Evolutionary conservation across 441 rosid genomes (phyloP).

Genomic region (Melastoma candidum): DNA sequence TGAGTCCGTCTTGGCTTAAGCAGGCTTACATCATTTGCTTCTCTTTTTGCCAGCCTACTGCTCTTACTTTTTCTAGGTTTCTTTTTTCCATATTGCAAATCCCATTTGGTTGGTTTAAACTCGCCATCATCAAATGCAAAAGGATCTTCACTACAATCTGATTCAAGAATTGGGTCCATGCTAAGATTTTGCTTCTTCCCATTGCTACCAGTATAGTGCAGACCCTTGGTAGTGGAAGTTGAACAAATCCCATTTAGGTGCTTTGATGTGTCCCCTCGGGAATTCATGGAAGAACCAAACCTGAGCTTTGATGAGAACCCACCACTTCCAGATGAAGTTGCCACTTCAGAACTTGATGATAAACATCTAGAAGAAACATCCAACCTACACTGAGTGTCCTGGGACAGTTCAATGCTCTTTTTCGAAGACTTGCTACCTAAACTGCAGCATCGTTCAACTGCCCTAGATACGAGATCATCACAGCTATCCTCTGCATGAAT

Average conservation of each 20-base stretch:
- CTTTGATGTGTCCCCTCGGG: conserved; percentile 38
- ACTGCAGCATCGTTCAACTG: conserved; percentile 34
- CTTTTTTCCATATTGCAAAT: conserved; percentile 39
- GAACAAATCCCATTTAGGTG: conserved; percentile 27
- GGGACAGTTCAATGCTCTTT: conserved; percentile 33
- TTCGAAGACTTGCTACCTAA: conserved; percentile 29
- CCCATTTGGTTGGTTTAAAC: conserved; percentile 72
- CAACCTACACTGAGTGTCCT: conserved; percentile 31
- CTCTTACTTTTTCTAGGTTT: conserved; percentile 31
- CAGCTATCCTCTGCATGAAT: conserved; percentile 38
- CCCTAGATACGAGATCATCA: conserved; percentile 45
- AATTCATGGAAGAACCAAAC: conserved; percentile 40
- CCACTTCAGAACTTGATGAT: conserved; percentile 36
- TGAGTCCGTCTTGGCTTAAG: conserved; percentile 32
- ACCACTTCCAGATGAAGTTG: conserved; percentile 34
- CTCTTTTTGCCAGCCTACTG: conserved; percentile 24
- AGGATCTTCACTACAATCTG: conserved; percentile 63
- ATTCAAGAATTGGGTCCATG: conserved; percentile 23
- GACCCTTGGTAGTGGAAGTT: conserved; percentile 25
- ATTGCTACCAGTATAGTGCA: conserved; percentile 28
- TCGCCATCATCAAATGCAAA: conserved; percentile 79
- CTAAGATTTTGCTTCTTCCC: conserved; percentile 22
- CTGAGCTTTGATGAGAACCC: conserved; percentile 36
- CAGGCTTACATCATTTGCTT: conserved; percentile 26
- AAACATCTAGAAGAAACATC: conserved; percentile 29